Percentiles rank a stretch among this genome's conserved stretches.
phyloP scores from a whole-genome alignment of 164 flowering plant species.

The Kingdonia uniflora region DNA sequence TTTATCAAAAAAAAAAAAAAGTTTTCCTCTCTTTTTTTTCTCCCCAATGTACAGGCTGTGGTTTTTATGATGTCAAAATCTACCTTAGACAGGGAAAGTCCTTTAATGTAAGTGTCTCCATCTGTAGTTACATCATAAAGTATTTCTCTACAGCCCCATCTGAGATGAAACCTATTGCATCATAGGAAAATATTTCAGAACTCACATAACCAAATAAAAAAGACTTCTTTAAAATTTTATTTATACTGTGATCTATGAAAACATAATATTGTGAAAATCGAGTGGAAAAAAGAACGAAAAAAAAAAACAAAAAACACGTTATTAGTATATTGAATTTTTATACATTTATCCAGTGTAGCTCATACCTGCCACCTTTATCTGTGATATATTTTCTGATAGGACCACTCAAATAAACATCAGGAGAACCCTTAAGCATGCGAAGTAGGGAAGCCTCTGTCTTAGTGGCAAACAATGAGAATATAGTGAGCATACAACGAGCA shows the following conservation, averaged over 20 bases:
- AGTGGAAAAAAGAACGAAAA: neutral
- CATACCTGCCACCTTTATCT: constrained; percentile 90
- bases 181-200: constrained; percentile 7
- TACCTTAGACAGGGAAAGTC: constrained; percentile 87
- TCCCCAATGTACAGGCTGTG: no score
- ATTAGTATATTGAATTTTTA: neutral
- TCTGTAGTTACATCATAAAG: constrained; percentile 55
- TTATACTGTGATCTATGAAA: no score
- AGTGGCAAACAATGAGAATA: constrained; percentile 93
- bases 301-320: neutral
- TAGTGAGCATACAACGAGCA: constrained; percentile 99
- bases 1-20: no score
- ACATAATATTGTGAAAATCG: no score
- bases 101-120: constrained; percentile 67
- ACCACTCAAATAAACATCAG: constrained; percentile 94
- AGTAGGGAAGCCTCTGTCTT: constrained; percentile 95
- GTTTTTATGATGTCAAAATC: neutral
- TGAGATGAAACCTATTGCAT: constrained; percentile 71
- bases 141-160: constrained; percentile 97
- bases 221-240: no score
- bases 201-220: no score
- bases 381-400: constrained; percentile 82
- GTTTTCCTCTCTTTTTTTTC: no score
- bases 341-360: neutral
- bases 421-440: constrained; percentile 99